Percentiles rank a stretch among this genome's conserved stretches.
Conservation (phyloP, 352 stramenopile genomes). For the Phytophthora multivora region DNA sequence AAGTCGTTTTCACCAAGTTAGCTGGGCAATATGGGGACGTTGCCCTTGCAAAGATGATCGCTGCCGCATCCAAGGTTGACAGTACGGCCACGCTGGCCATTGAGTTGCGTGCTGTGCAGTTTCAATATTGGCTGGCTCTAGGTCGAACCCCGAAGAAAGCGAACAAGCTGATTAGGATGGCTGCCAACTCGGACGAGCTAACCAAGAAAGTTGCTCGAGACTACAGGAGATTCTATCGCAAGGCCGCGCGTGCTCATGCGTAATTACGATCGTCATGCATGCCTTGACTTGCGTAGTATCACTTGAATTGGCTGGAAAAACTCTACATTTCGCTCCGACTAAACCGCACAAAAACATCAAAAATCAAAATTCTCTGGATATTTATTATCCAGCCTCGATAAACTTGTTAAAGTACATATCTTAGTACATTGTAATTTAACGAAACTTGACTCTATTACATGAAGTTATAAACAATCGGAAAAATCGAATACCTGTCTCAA, state of each 20-base stretch:
- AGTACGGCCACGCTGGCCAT: not conserved
- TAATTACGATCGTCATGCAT: no score
- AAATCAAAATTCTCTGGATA: no score
- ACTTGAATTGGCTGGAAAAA: no score
- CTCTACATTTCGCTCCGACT: no score
- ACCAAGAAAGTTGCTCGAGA: not conserved
- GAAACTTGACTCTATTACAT: no score
- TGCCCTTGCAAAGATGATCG: conserved; percentile 5
- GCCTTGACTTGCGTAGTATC: no score
- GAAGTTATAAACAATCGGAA: no score
- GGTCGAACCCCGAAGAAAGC: not conserved
- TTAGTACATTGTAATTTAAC: no score
- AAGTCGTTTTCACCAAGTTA: not conserved
- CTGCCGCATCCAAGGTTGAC: not conserved
- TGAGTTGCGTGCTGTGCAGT: not conserved
- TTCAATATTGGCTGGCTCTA: not conserved
- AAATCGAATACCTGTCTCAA: no score
- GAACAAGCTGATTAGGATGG: not conserved
- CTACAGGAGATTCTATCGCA: not conserved
- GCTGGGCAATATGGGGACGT: not conserved
- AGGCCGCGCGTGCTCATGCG: not conserved
- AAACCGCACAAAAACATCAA: no score
- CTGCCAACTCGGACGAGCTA: not conserved
- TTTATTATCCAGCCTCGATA: no score
- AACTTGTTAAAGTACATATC: no score